Conservation (phyloP, 768 basidiomycete species). For the Cubamyces lactineus region DNA sequence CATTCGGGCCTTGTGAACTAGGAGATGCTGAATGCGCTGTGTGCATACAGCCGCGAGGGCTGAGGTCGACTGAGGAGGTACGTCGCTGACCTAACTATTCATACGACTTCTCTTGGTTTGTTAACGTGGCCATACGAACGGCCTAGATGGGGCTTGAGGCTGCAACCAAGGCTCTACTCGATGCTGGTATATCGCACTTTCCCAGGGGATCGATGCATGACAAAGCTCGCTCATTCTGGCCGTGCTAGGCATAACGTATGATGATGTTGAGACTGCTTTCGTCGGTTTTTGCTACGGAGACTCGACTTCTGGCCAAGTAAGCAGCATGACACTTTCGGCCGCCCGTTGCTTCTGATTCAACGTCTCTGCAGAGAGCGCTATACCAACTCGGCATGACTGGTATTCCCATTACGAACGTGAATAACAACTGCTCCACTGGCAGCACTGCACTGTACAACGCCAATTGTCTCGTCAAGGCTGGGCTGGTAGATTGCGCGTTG, state of each 20-base stretch:
- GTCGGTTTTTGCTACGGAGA: slow-evolving; percentile 84
- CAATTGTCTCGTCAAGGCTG: slow-evolving; percentile 69
- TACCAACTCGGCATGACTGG: slow-evolving; percentile 84
- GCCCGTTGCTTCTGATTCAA: neutral
- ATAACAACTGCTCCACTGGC: slow-evolving; percentile 87
- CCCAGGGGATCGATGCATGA: neutral
- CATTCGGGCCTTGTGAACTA: neutral
- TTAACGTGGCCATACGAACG: neutral
- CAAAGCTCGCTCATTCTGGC: neutral
- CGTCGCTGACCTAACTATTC: slow-evolving; percentile 22
- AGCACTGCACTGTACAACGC: slow-evolving; percentile 78
- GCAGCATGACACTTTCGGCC: slow-evolving; percentile 11
- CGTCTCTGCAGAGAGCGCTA: slow-evolving; percentile 58
- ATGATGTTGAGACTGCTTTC: slow-evolving; percentile 69
- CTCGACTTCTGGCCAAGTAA: slow-evolving; percentile 75
- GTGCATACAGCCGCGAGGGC: slow-evolving; percentile 60
- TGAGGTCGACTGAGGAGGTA: slow-evolving; percentile 73
- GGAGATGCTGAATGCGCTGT: neutral
- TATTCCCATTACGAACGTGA: slow-evolving; percentile 85
- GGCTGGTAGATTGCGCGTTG: slow-evolving; percentile 71
- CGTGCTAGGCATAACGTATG: slow-evolving; percentile 76
- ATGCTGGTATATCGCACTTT: slow-evolving; percentile 57
- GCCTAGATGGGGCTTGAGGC: slow-evolving; percentile 85
- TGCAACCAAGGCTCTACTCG: slow-evolving; percentile 82
- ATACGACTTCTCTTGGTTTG: neutral